These are phyloP conservation scores for Venturia carpophila DNA, from an alignment of 2,329 filamentous ascomycete species.

Conservation along the genomic window DNA sequence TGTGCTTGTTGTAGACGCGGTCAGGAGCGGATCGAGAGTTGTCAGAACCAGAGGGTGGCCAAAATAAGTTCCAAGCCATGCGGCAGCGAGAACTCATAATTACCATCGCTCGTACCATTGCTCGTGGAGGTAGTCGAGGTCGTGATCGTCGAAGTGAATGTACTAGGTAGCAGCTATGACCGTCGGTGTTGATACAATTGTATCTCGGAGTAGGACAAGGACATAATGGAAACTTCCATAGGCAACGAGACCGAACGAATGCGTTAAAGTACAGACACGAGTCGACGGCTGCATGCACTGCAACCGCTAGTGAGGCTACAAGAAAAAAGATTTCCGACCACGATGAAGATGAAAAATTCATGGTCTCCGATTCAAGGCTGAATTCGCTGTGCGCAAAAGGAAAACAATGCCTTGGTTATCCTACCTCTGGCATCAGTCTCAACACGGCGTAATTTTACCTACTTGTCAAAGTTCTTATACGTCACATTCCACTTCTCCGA, in stretches of 20 bases:
- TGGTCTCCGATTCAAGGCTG: no score
- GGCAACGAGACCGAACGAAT: not conserved
- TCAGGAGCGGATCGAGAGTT: not conserved
- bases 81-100: not conserved
- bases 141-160: not conserved
- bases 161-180: not conserved
- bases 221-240: not conserved
- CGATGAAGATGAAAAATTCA: not conserved
- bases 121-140: not conserved
- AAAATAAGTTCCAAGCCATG: not conserved
- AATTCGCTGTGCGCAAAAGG: no score
- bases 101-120: no score
- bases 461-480: slow-evolving; percentile 11
- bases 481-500: slow-evolving; percentile 18
- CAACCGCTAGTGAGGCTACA: not conserved
- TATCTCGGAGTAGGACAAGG: not conserved
- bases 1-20: not conserved
- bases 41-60: not conserved
- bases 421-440: no score
- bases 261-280: not conserved
- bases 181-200: not conserved
- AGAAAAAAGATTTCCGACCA: not conserved
- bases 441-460: no score
- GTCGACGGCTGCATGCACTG: not conserved
- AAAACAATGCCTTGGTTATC: no score